Conservation (phyloP, 2,329 filamentous ascomycete genomes). For the Chaetoscypha palmicola region DNA sequence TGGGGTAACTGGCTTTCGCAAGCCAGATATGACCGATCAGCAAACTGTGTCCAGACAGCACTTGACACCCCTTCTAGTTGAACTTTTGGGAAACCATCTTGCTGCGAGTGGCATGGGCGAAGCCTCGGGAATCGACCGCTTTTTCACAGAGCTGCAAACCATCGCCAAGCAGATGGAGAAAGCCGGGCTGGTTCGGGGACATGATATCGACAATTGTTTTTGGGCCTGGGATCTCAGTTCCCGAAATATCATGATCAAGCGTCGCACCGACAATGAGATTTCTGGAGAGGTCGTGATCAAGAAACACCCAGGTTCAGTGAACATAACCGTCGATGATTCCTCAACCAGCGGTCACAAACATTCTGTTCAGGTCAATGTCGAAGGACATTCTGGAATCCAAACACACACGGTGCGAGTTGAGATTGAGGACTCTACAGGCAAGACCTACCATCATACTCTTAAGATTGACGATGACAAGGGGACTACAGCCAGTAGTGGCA, state of each 20-base stretch:
- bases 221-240: constrained; percentile 24
- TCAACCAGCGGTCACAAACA: not conserved
- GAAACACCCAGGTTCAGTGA: too few relatives aligned
- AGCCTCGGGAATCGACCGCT: too few relatives aligned
- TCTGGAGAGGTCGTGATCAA: not conserved
- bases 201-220: constrained; percentile 6
- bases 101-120: too few relatives aligned
- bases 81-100: constrained; percentile 6
- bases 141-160: too few relatives aligned
- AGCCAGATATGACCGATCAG: constrained; percentile 2
- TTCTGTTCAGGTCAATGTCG: not conserved
- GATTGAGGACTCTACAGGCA: not conserved
- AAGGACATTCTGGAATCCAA: not conserved
- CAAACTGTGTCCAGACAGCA: constrained; percentile 3
- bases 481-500: not conserved
- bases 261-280: constrained; percentile 9
- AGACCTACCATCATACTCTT: not conserved
- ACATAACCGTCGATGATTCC: not conserved
- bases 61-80: constrained; percentile 1
- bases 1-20: constrained; percentile 7
- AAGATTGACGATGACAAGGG: not conserved
- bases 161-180: constrained; percentile 13
- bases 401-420: not conserved
- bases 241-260: too few relatives aligned
- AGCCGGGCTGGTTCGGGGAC: constrained; percentile 6